Evolutionary conservation across 148 eudicot species (phyloP).

Genomic region (Vaccinium darrowii): DNA sequence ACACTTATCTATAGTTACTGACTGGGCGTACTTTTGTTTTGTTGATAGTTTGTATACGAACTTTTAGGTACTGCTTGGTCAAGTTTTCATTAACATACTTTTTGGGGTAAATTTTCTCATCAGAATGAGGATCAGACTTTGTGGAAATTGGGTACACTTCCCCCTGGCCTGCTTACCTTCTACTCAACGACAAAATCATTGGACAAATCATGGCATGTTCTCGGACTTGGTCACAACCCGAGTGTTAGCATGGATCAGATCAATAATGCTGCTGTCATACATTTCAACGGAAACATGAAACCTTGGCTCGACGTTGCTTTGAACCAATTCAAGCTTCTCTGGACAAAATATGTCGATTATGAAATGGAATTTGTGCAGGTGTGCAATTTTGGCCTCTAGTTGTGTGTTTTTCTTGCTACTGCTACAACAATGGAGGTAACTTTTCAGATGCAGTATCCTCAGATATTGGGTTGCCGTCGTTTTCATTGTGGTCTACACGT

Average conservation of each 20-base stretch:
- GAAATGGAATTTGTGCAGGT: conserved; percentile 85
- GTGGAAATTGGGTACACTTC: conserved; percentile 74
- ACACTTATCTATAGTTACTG: not conserved
- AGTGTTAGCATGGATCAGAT: conserved; percentile 92
- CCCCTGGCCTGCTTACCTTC: conserved; percentile 78
- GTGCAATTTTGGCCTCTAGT: conserved; percentile 86
- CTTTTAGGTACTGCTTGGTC: not conserved
- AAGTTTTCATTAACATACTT: not conserved
- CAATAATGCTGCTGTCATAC: conserved; percentile 79
- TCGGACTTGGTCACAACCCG: conserved; percentile 91
- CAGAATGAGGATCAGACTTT: conserved; percentile 76
- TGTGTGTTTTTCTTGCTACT: conserved; percentile 18
- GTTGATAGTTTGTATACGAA: not conserved
- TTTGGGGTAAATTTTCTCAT: conserved; percentile 7
- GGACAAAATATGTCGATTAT: conserved; percentile 80
- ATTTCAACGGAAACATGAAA: conserved; percentile 90
- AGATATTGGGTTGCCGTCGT: not conserved
- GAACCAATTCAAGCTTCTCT: conserved; percentile 75
- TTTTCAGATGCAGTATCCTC: not conserved
- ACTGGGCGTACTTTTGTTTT: not conserved
- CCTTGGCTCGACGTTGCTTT: conserved; percentile 93
- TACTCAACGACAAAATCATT: conserved; percentile 69
- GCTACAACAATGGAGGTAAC: conserved; percentile 31
- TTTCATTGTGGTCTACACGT: conserved; percentile 11
- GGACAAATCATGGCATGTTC: conserved; percentile 93